Evolutionary conservation across 2,329 filamentous ascomycete species (phyloP).

Genomic region (Stylonectria norvegica): DNA sequence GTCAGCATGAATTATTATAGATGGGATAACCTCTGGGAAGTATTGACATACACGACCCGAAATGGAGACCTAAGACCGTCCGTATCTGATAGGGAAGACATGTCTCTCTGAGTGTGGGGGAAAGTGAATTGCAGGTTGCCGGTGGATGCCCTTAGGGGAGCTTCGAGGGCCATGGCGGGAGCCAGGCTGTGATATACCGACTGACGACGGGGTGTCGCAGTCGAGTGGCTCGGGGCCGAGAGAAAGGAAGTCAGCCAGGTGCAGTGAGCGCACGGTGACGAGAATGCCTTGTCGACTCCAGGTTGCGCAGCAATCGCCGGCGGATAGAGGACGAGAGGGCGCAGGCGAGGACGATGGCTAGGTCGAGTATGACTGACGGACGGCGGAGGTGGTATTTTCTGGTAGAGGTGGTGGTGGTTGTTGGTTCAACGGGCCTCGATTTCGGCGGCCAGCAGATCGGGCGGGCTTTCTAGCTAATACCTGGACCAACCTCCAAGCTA

Average conservation of each 20-base stretch:
- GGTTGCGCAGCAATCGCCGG: conserved; percentile 7
- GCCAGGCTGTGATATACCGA: conserved; percentile 7
- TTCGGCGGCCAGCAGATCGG: too few species aligned
- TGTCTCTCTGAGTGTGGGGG: conserved; percentile 47
- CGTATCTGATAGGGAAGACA: conserved; percentile 54
- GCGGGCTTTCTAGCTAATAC: too few species aligned
- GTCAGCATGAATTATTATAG: conserved; percentile 9
- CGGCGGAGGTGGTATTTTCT: too few species aligned
- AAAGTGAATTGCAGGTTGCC: conserved; percentile 42
- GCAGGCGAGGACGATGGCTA: conserved; percentile 1
- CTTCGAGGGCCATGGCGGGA: conserved; percentile 40
- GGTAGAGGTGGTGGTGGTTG: too few species aligned
- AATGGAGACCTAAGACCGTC: conserved; percentile 47
- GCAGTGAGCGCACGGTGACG: conserved; percentile 12
- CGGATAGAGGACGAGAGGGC: conserved; percentile 1
- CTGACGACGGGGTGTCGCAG: conserved; percentile 12
- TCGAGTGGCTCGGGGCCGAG: conserved; percentile 10
- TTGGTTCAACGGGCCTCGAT: too few species aligned
- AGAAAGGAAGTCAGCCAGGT: conserved; percentile 9
- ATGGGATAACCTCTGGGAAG: background rate
- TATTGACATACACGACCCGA: conserved; percentile 47
- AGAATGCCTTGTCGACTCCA: conserved; percentile 24
- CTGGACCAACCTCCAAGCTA: too few species aligned
- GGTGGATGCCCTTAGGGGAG: conserved; percentile 60
- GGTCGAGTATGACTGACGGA: background rate